phyloP scores from a whole-genome alignment of 2,329 filamentous ascomycete species.

The Coniochaeta sp. region DNA sequence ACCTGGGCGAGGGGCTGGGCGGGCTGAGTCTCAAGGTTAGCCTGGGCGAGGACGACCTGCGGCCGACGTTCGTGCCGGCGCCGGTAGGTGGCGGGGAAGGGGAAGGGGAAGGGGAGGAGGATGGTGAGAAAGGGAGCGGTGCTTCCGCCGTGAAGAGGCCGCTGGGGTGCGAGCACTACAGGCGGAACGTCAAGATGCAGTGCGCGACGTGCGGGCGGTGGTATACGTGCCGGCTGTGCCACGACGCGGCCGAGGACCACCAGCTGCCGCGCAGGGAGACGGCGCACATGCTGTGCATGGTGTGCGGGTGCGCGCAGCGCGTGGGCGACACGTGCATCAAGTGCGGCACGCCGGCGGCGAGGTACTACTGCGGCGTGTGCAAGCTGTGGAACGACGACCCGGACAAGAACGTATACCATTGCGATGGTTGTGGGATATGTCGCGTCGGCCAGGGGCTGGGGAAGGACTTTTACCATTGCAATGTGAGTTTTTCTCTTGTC shows the following conservation, averaged over 20 bases:
- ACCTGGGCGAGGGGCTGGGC: conserved; percentile 28
- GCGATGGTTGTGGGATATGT: conserved; percentile 92
- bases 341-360: conserved; percentile 71
- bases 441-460: conserved; percentile 83
- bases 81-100: no score
- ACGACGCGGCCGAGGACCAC: conserved; percentile 78
- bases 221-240: conserved; percentile 94
- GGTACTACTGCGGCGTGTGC: conserved; percentile 90
- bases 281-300: conserved; percentile 95
- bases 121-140: conserved; percentile 11
- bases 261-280: conserved; percentile 74
- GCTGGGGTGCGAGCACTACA: conserved; percentile 87
- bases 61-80: conserved; percentile 54
- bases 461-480: conserved; percentile 98
- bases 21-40: conserved; percentile 33
- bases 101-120: conserved; percentile 25
- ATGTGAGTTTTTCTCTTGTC: conserved; percentile 46
- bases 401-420: conserved; percentile 91
- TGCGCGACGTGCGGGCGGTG: conserved; percentile 84
- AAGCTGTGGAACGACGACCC: conserved; percentile 96
- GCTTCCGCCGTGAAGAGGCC: conserved; percentile 34
- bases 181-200: conserved; percentile 91
- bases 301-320: conserved; percentile 77
- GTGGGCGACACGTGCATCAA: conserved; percentile 70
- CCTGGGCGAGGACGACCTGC: conserved; percentile 53